phyloP scores from a whole-genome alignment of 345 rosid genomes.

The Theobroma cacao region DNA sequence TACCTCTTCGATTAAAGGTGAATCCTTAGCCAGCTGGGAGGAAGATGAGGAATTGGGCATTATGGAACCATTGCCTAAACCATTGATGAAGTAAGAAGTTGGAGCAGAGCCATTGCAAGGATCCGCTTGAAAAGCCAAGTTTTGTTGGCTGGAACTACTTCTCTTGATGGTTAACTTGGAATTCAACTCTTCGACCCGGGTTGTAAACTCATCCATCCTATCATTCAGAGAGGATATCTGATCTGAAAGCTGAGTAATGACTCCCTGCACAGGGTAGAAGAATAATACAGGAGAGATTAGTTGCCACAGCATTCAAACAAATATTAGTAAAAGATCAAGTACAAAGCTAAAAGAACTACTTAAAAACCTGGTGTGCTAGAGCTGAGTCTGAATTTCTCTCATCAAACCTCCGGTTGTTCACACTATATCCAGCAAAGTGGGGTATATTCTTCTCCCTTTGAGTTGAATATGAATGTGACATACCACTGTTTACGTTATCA shows the following conservation, averaged over 20 bases:
- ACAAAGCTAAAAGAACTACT: neutral
- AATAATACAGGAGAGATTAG: neutral
- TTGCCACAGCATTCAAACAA: slow-evolving; percentile 4
- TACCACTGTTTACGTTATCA: slow-evolving; percentile 46
- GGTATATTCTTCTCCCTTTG: slow-evolving; percentile 68
- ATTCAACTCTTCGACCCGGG: slow-evolving; percentile 69
- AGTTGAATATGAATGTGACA: slow-evolving; percentile 90
- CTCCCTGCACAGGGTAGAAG: slow-evolving; percentile 42
- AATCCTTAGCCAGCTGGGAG: slow-evolving; percentile 77
- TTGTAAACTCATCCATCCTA: slow-evolving; percentile 91
- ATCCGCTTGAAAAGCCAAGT: slow-evolving; percentile 59
- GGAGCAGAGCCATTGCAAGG: slow-evolving; percentile 80
- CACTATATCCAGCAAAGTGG: slow-evolving; percentile 40
- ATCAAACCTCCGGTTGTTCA: slow-evolving; percentile 40
- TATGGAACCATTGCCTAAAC: slow-evolving; percentile 76
- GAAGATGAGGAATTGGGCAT: slow-evolving; percentile 76
- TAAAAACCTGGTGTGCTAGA: slow-evolving; percentile 53
- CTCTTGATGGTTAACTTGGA: slow-evolving; percentile 54
- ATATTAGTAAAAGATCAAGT: slow-evolving; percentile 3
- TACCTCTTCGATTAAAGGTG: slow-evolving; percentile 86
- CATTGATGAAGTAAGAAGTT: slow-evolving; percentile 72
- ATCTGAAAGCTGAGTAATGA: slow-evolving; percentile 79
- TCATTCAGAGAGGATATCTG: slow-evolving; percentile 84
- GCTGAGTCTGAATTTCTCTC: slow-evolving; percentile 47
- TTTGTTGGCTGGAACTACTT: slow-evolving; percentile 62